phyloP scores from a whole-genome alignment of 257 asterid species.

The Nicotiana attenuata region DNA sequence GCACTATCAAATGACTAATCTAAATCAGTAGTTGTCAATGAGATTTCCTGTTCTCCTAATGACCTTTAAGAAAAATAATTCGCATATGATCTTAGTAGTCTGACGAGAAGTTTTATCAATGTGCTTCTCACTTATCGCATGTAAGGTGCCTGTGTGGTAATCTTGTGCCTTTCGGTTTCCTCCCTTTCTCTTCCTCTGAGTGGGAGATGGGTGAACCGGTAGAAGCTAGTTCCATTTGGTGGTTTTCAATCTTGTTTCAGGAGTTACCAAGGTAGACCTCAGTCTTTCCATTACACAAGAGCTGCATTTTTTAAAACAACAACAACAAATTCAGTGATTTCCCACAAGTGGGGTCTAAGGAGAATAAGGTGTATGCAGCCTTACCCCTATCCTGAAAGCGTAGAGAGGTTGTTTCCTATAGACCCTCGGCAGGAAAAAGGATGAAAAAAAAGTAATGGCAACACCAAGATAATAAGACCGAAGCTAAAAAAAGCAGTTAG shows the following conservation, averaged over 20 bases:
- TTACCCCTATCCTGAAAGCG: too few relatives aligned
- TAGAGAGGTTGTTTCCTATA: too few relatives aligned
- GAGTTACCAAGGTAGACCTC: neutral
- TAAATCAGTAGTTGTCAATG: neutral
- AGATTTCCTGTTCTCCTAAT: neutral
- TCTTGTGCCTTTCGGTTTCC: neutral
- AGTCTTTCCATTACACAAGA: neutral
- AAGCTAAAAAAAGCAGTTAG: too few relatives aligned
- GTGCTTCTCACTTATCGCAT: neutral
- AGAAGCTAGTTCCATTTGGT: neutral
- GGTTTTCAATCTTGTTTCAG: neutral
- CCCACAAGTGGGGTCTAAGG: too few relatives aligned
- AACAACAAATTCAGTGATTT: too few relatives aligned
- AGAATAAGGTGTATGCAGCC: too few relatives aligned
- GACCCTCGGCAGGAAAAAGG: too few relatives aligned
- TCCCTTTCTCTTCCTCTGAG: neutral
- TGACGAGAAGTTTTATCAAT: neutral
- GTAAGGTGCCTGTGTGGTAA: neutral
- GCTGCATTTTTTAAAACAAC: neutral
- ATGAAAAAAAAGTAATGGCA: too few relatives aligned
- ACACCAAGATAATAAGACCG: too few relatives aligned
- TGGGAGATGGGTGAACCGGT: neutral
- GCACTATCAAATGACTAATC: neutral
- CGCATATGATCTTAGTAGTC: neutral
- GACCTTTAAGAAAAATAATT: slow-evolving; percentile 6